Evolutionary conservation across 2,329 filamentous ascomycete genomes (phyloP).

Genomic region (Pseudogymnoascus sp.): DNA sequence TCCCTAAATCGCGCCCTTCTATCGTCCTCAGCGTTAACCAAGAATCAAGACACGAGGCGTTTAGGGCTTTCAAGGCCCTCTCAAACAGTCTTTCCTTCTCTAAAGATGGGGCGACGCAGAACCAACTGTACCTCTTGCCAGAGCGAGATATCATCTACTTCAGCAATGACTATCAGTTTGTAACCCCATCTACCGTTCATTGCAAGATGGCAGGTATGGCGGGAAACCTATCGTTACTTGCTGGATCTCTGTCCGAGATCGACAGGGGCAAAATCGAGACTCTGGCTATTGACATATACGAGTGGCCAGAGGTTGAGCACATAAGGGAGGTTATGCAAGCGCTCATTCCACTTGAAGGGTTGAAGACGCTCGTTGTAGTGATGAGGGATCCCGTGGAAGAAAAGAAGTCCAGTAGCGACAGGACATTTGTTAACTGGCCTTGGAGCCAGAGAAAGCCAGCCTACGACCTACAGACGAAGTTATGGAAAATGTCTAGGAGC

Average conservation of each 20-base stretch:
- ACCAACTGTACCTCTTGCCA: neutral
- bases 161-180: neutral
- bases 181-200: neutral
- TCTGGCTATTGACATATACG: neutral
- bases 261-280: neutral
- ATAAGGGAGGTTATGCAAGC: neutral
- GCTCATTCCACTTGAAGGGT: neutral
- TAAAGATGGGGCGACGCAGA: neutral
- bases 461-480: neutral
- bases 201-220: neutral
- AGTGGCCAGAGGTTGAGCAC: neutral
- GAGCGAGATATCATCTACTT: neutral
- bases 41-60: neutral
- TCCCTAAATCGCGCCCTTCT: neutral
- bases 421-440: neutral
- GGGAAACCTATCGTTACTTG: neutral
- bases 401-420: neutral
- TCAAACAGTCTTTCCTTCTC: neutral
- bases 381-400: neutral
- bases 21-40: neutral
- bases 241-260: neutral
- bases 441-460: neutral
- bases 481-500: neutral
- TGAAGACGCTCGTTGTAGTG: neutral
- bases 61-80: neutral